phyloP scores from a whole-genome alignment of 139 green algal genomes.

The Yamagishiella unicocca region DNA sequence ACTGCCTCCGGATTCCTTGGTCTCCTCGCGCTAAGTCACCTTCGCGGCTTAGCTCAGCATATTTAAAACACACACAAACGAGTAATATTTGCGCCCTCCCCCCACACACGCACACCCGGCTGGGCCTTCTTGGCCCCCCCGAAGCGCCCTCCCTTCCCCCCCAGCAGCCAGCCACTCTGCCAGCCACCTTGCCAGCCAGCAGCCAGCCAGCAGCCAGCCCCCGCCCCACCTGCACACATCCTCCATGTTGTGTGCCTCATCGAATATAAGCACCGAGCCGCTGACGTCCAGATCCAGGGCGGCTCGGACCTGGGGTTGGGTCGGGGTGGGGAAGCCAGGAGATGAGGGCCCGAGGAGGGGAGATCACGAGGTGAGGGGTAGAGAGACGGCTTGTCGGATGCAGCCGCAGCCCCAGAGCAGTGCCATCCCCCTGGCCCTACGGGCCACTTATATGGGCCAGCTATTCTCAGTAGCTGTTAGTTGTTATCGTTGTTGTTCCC shows the following conservation, averaged over 20 bases:
- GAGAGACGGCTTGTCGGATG: not conserved
- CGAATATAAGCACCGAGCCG: constrained; percentile 90
- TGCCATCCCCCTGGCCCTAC: no score
- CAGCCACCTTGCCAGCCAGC: not conserved
- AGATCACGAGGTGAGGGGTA: not conserved
- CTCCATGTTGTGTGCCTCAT: constrained; percentile 99
- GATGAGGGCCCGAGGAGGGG: not conserved
- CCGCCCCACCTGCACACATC: constrained; percentile 77
- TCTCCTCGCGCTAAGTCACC: no score
- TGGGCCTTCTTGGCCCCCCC: not conserved
- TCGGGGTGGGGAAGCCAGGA: no score
- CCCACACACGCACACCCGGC: not conserved
- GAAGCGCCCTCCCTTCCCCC: not conserved
- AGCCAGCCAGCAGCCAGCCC: no score
- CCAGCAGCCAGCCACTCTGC: not conserved
- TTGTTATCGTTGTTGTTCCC: no score
- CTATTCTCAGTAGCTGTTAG: no score
- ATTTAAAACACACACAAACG: no score
- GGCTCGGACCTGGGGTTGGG: constrained; percentile 61
- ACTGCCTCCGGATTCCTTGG: no score
- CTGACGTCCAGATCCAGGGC: constrained; percentile 83
- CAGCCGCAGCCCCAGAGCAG: not conserved
- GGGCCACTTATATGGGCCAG: no score
- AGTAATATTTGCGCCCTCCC: not conserved
- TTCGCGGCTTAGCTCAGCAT: no score